These are phyloP conservation scores for Karstenula rhodostoma DNA, from an alignment of 2,329 filamentous ascomycete species.

Conservation along the genomic window DNA sequence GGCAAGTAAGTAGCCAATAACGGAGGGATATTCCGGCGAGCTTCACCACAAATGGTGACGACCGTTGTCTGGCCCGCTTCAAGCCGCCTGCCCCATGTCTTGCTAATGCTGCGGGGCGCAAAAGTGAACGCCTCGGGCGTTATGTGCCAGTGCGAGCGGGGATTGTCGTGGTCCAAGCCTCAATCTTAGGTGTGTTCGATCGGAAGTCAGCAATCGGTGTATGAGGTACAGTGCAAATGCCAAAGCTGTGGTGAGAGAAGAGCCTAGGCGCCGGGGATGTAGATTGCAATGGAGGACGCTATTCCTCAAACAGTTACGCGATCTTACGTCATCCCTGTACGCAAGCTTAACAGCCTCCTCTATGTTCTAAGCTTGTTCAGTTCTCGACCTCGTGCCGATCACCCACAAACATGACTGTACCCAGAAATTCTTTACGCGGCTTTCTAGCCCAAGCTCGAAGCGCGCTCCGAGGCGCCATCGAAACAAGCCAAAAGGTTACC, in stretches of 20 bases:
- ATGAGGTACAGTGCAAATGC: not conserved
- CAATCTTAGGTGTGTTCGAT: not conserved
- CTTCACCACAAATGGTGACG: not conserved
- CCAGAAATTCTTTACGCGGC: constrained; percentile 55
- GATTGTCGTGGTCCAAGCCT: not conserved
- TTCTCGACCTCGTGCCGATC: not conserved
- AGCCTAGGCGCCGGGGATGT: not conserved
- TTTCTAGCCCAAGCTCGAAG: constrained; percentile 57
- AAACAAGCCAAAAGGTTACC: constrained; percentile 52
- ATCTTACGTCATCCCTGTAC: constrained; percentile 11
- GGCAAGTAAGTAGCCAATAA: not conserved
- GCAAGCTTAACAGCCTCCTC: not conserved
- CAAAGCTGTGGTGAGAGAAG: not conserved
- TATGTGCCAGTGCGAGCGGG: not conserved
- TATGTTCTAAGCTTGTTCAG: not conserved
- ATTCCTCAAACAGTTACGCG: not conserved
- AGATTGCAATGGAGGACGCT: not conserved
- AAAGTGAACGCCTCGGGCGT: not conserved
- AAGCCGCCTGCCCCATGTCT: not conserved
- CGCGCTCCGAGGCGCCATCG: constrained; percentile 51
- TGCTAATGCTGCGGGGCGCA: not conserved
- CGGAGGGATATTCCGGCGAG: not conserved
- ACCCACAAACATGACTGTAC: constrained; percentile 47
- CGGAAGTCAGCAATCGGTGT: not conserved
- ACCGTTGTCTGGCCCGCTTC: constrained; percentile 3